A percentile compares a stretch with the other conserved stretches of the same genome.
Evolutionary conservation across 2,329 filamentous ascomycete species (phyloP).

Genomic region (Dryadomyces quercus-mongolicae): DNA sequence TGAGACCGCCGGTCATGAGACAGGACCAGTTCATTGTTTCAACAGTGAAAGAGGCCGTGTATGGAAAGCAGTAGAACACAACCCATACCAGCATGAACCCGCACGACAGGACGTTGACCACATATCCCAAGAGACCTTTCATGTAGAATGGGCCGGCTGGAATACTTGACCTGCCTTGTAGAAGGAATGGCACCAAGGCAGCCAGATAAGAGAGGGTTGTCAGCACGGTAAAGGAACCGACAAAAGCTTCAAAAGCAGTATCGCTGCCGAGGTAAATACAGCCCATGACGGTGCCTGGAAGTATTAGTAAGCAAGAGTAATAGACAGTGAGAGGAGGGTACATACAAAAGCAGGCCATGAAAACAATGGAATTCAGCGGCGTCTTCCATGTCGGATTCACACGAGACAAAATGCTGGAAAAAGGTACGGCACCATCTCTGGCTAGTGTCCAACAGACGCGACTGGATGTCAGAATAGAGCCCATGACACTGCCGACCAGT

Average conservation of each 20-base stretch:
- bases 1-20: not conserved
- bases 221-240: not conserved
- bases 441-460: constrained; percentile 37
- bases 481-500: not conserved
- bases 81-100: not conserved
- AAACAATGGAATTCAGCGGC: constrained; percentile 41
- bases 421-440: constrained; percentile 47
- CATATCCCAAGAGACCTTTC: not conserved
- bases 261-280: constrained; percentile 41
- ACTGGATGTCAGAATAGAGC: not conserved
- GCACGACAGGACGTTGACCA: not conserved
- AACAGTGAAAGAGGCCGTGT: not conserved
- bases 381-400: constrained; percentile 43
- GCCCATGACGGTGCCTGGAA: constrained; percentile 25
- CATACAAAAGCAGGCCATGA: constrained; percentile 25
- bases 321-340: too few relatives aligned
- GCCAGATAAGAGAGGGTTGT: not conserved
- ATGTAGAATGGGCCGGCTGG: not conserved
- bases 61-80: not conserved
- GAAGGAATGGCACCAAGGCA: not conserved
- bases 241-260: constrained; percentile 30
- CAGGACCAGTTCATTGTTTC: not conserved
- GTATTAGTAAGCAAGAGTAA: too few relatives aligned
- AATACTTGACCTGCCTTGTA: not conserved
- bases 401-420: constrained; percentile 34